Base-by-base conservation (phyloP, 139 green algal genomes). In the Coccomyxa sp. region DNA sequence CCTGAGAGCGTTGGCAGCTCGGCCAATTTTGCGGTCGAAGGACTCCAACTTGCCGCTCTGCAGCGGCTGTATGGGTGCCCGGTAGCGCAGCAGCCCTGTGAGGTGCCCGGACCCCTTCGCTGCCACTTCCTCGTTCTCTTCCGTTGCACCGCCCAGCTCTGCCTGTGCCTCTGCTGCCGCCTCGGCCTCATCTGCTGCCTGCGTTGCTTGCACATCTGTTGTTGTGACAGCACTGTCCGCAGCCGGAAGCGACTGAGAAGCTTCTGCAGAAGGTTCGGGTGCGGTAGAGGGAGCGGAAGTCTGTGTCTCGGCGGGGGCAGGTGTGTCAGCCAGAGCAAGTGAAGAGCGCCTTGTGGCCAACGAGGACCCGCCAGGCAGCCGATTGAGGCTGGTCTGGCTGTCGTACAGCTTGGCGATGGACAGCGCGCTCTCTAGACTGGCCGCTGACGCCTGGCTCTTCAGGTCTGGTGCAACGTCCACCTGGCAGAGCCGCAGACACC, bases 21-120 rank as follows among this genome's bases (percentile, higher is more conserved):
- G 51, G 16, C 82, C 76, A 28, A 90, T 86, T 18, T 87, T 68
- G 57, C 80, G 79, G 75, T 87, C 87, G 74, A 90, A 86, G 1
- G 80, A 86, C 82, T 90, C 82, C 31, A 90, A 81, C 77, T 87
- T 90, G 17, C 58, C 27, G 32, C 66, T 66, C 32, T 67, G 76
- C 25, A 16, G 28, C 32, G 75, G 59, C 12, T 32, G 66, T 31
- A 23, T 66, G 30, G 38, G 79, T 31, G 76, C 63, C 11, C 63
- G 31, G 63, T 32, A 57, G 21, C 63, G 30, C 17, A 17, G 10
- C 63, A 67, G 32, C 30, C 76, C 76, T 71, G 63, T 21, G 63
- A 25, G 63, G 63, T 71, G 63, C 63, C 18, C 63, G 63, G 21
- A 25, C 63, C 18, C 63, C 63, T 15, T 21, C 18, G 18, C 63